Evolutionary conservation across 2,329 filamentous ascomycete species (phyloP), one percentile per base, ranked within the genome.

Genomic region (Colletotrichum filicis): DNA sequence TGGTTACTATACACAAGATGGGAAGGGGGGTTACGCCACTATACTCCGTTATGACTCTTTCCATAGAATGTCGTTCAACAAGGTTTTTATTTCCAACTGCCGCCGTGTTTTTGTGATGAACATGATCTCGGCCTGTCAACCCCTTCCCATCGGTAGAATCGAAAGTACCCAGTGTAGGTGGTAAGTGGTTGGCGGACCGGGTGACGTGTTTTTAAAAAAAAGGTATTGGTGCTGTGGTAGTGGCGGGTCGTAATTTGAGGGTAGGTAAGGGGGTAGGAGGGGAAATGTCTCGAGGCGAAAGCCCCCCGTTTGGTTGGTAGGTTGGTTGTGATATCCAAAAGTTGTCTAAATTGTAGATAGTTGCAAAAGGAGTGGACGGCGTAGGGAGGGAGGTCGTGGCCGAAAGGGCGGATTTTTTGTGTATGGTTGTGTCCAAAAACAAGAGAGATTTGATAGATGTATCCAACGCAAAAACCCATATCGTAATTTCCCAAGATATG

Each of bases 301-400:
- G 32, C 32, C 35, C 68, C 52, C 32, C 30, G 30, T 30, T 30
- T 30, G 19, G 56, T 65, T 68, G 56, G 30, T 57, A n/a, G 42
- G 42, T 49, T 49, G 42, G 19, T 49, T 49, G 49, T 49, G 49
- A 53, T 67, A 66, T 77, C 71, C 66, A 49, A 65, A 63, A 72
- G n/a, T 37, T 53, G 62, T 65, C 62, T 66, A 62, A 67, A 66
- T 49, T 30, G 61, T 60, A 61, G 52, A 42, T 42, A 42, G 42
- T 49, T 42, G 71, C 68, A 68, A 74, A 83, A 84, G 79, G 83
- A 85, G 79, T 79, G 83, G 81, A 84, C 79, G 81, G 82, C 80
- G 79, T 81, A 83, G 79, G 78, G 79, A 32, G 66, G 57, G n/a
- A 66, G 56, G 52, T 69, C 42, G 61, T 74, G 26, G 65, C 71